Percentiles rank a stretch among this genome's conserved stretches.
Evolutionary conservation across 2,329 filamentous ascomycete genomes (phyloP).

Genomic region (Colletotrichum godetiae): DNA sequence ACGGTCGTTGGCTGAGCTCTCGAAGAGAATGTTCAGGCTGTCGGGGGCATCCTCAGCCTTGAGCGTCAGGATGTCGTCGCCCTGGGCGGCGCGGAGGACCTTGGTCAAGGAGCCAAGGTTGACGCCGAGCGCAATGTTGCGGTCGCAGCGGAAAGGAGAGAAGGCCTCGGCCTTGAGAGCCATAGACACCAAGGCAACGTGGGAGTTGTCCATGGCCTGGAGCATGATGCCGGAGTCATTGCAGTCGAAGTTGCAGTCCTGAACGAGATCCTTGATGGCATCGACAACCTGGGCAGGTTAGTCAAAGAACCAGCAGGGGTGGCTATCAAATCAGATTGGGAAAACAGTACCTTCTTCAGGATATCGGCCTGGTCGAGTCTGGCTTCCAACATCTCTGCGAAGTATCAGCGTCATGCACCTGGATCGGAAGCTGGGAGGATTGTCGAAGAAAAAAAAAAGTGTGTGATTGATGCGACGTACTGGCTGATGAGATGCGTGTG

Average conservation of each 20-base stretch:
- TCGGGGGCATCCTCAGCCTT: constrained; percentile 98
- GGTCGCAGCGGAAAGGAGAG: constrained; percentile 96
- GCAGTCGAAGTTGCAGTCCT: constrained; percentile 99
- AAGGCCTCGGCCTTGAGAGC: constrained; percentile 96
- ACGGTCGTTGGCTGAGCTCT: constrained; percentile 87
- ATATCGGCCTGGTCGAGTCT: constrained; percentile 92
- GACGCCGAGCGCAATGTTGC: constrained; percentile 97
- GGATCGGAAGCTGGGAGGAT: not conserved
- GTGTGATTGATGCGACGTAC: constrained; percentile 4
- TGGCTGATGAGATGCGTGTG: constrained; percentile 18
- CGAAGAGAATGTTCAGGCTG: constrained; percentile 94
- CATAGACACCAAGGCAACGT: constrained; percentile 99
- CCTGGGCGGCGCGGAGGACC: constrained; percentile 93
- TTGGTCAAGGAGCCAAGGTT: constrained; percentile 97
- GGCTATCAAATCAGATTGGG: not conserved
- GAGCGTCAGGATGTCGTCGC: constrained; percentile 93
- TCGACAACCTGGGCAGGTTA: constrained; percentile 82
- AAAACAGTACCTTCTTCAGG: constrained; percentile 84
- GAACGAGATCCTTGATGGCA: constrained; percentile 98
- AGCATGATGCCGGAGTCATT: constrained; percentile 99
- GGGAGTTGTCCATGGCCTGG: constrained; percentile 99
- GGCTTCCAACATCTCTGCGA: constrained; percentile 87
- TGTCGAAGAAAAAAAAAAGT: not conserved
- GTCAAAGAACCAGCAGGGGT: constrained; percentile 27
- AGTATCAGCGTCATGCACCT: constrained; percentile 46